Base-by-base conservation (phyloP, 805 yeast genomes). In the Spathaspora gorwiae region DNA sequence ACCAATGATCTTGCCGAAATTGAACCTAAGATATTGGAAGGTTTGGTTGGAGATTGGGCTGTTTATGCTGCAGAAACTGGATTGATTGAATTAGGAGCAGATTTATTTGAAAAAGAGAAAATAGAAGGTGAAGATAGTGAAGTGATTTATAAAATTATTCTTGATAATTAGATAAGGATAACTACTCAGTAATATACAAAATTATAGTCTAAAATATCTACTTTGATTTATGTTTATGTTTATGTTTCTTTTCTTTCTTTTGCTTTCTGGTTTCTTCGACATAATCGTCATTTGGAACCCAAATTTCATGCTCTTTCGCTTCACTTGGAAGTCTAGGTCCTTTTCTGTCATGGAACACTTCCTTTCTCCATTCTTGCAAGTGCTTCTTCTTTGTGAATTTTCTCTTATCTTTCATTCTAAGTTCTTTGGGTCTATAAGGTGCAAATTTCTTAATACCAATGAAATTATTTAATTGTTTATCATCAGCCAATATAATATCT, bases 371-470 rank as follows among this genome's bases (percentile, higher is more conserved):
- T 54, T 90, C 94, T 51, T 84, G 78, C 48, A 94, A 66, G 55
- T 94, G 77, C 65, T 79, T 86, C 69, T 83, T 81, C 74, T 92
- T 94, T 27, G 53, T 48, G 47, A 78, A 85, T 68, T 88, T 87
- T 60, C 95, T 77, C 65, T 81, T 85, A 63, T 94, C 99, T 60
- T 84, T 88, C 53, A 73, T 66, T 51, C 81, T 74, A 51, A 76
- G 73, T 47, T 87, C 95, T 52, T 78, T 78, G 24, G 88, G 80
- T 62, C 97, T 81, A 63, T 87, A 94, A 27, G 98, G 92, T 0
- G 98, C 97, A 53, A 94, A 81, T 64, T 90, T 90, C 72, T 92
- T 92, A 56, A 94, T 70, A 19, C 97, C 94, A 47, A 90, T 83
- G 57, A 75, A 90, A 46, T 83, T 84, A 65, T 94, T 94, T 64